Evolutionary conservation across 257 asterid genomes (phyloP).

Genomic region (Solanum medicagineum): DNA sequence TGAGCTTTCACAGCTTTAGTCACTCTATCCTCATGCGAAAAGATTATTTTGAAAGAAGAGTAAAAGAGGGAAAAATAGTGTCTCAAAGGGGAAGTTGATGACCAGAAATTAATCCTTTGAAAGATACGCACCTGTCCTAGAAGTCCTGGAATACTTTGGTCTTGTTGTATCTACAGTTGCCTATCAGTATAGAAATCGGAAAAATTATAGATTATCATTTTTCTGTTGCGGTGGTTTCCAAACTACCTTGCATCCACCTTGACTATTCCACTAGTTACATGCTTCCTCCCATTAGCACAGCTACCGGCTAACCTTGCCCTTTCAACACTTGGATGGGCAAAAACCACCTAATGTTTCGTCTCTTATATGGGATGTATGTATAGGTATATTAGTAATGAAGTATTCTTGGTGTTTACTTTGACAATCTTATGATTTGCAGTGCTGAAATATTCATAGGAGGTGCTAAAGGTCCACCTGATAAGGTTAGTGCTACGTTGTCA

Average conservation of each 20-base stretch:
- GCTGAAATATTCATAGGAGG: conserved; percentile 95
- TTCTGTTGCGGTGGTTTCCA: background rate
- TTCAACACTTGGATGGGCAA: background rate
- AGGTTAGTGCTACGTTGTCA: conserved; percentile 35
- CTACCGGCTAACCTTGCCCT: background rate
- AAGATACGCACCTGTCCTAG: background rate
- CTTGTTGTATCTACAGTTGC: background rate
- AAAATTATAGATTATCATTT: background rate
- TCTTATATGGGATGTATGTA: background rate
- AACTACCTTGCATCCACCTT: background rate
- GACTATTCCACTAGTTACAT: background rate
- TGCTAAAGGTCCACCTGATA: conserved; percentile 80
- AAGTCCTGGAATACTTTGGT: background rate
- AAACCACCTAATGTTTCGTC: background rate
- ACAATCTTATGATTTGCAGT: conserved; percentile 36
- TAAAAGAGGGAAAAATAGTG: background rate
- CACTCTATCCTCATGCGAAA: background rate
- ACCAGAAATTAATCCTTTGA: background rate
- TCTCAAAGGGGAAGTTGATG: background rate
- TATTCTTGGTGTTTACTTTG: background rate
- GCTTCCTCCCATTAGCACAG: background rate
- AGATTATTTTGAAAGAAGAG: background rate
- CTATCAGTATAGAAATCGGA: background rate
- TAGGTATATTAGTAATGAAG: background rate
- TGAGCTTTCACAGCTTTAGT: background rate